These are phyloP conservation scores for Arthroderma sp. DNA, from an alignment of 2,329 filamentous ascomycete species.

Conservation along the genomic window DNA sequence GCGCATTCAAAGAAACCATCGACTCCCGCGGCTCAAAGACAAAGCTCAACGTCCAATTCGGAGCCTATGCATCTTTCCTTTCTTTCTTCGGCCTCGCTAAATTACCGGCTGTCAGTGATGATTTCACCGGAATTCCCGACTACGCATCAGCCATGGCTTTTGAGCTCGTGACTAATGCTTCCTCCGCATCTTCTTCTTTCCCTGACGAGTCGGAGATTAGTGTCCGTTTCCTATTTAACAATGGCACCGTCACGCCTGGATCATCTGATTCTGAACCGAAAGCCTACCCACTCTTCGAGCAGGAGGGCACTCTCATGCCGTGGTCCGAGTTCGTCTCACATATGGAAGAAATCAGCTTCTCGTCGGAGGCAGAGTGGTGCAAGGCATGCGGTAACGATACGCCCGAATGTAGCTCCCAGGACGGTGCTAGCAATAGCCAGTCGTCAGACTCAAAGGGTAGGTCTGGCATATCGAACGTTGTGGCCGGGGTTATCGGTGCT, in stretches of 20 bases:
- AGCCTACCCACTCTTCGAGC: slow-evolving; percentile 50
- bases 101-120: slow-evolving; percentile 35
- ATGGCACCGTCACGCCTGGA: slow-evolving; percentile 40
- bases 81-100: slow-evolving; percentile 49
- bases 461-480: slow-evolving; percentile 48
- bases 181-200: slow-evolving; percentile 24
- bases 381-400: slow-evolving; percentile 54
- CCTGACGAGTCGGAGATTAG: slow-evolving; percentile 38
- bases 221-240: slow-evolving; percentile 51
- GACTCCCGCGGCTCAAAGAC: slow-evolving; percentile 20
- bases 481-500: slow-evolving; percentile 71
- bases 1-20: slow-evolving; percentile 32
- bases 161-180: slow-evolving; percentile 50
- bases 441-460: slow-evolving; percentile 16
- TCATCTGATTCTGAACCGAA: slow-evolving; percentile 26
- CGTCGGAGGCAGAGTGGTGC: slow-evolving; percentile 59
- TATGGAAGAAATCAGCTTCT: slow-evolving; percentile 55
- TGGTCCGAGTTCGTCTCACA: slow-evolving; percentile 55
- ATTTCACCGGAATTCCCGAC: slow-evolving; percentile 68
- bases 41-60: slow-evolving; percentile 44
- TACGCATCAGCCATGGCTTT: slow-evolving; percentile 74
- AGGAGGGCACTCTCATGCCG: slow-evolving; percentile 40
- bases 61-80: slow-evolving; percentile 47
- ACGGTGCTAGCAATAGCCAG: slow-evolving; percentile 18
- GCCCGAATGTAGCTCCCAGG: slow-evolving; percentile 47